A percentile compares a stretch with the other conserved stretches of the same genome.
Evolutionary conservation across 2,329 filamentous ascomycete species (phyloP).

Genomic region (Ophiostoma perfectum): DNA sequence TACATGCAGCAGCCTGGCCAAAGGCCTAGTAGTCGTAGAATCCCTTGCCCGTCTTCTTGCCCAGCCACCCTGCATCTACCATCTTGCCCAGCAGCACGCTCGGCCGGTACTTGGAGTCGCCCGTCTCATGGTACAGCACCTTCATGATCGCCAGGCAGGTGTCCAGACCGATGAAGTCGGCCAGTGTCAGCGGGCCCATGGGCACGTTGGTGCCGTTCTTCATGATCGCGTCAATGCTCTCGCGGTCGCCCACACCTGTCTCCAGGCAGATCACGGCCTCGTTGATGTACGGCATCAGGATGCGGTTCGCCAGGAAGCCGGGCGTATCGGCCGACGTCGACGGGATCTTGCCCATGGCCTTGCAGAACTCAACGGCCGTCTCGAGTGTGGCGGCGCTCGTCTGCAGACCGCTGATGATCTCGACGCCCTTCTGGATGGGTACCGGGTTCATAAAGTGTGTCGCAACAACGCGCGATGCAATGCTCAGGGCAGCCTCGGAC

Average conservation of each 20-base stretch:
- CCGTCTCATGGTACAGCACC: slow-evolving; percentile 83
- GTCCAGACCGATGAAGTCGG: slow-evolving; percentile 95
- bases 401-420: slow-evolving; percentile 93
- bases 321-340: slow-evolving; percentile 85
- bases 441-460: slow-evolving; percentile 99
- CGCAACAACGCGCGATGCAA: slow-evolving; percentile 75
- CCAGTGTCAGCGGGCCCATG: slow-evolving; percentile 90
- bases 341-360: slow-evolving; percentile 86
- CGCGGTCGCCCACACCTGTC: slow-evolving; percentile 79
- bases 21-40: slow-evolving; percentile 74
- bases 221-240: slow-evolving; percentile 97
- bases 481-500: slow-evolving; percentile 55
- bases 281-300: slow-evolving; percentile 99
- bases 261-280: slow-evolving; percentile 95
- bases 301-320: slow-evolving; percentile 92
- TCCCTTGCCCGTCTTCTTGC: slow-evolving; percentile 94
- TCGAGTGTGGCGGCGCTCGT: slow-evolving; percentile 78
- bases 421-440: slow-evolving; percentile 91
- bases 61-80: slow-evolving; percentile 96
- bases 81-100: slow-evolving; percentile 84
- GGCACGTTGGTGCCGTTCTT: slow-evolving; percentile 98
- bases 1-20: not conserved
- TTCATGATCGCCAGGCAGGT: slow-evolving; percentile 97
- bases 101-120: slow-evolving; percentile 92
- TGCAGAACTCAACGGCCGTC: slow-evolving; percentile 77